Percentiles rank a stretch among this genome's conserved stretches.
Evolutionary conservation across 2,329 filamentous ascomycete genomes (phyloP).

Genomic region (Xylariaceae sp.): DNA sequence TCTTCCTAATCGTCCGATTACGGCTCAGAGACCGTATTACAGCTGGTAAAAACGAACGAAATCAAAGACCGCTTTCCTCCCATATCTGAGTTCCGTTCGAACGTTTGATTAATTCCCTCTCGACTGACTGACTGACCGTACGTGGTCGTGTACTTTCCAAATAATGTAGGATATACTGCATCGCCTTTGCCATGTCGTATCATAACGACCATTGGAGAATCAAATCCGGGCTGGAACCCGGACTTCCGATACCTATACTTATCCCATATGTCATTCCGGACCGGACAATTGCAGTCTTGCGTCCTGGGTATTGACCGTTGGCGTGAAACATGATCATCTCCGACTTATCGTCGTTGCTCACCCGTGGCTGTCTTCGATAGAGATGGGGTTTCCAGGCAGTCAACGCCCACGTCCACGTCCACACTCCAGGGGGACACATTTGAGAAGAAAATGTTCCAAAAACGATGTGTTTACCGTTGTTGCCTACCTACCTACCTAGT

Average conservation of each 20-base stretch:
- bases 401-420: no score
- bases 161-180: constrained; percentile 20
- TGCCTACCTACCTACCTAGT: no score
- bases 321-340: neutral
- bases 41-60: constrained; percentile 60
- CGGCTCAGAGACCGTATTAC: constrained; percentile 82
- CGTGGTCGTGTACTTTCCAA: constrained; percentile 15
- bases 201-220: neutral
- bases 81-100: neutral
- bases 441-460: no score
- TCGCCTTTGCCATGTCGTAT: neutral
- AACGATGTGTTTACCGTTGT: no score
- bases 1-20: constrained; percentile 78
- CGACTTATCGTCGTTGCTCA: no score
- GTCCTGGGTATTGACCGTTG: neutral
- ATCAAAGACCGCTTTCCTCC: neutral
- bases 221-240: neutral
- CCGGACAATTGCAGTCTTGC: neutral
- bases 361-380: no score
- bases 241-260: neutral
- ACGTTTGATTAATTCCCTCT: neutral
- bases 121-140: neutral
- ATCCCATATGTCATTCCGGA: neutral
- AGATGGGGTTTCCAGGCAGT: no score
- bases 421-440: no score